phyloP scores from a whole-genome alignment of 495 filamentous ascomycete species.

The Trichoderma reesei region DNA sequence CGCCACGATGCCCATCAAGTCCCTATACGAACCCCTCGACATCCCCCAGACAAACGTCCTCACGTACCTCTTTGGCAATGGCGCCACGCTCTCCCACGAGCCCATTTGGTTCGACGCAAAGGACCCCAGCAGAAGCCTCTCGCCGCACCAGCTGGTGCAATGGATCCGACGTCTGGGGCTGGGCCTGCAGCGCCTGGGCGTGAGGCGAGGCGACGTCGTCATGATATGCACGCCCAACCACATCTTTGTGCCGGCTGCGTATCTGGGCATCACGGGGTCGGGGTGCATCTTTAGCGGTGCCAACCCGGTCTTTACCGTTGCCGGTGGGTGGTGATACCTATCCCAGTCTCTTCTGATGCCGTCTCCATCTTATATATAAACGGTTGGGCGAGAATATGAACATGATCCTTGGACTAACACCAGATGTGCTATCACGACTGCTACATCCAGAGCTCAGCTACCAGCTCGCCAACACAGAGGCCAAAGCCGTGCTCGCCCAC shows the following conservation, averaged over 20 bases:
- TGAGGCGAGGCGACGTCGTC: conserved; percentile 60
- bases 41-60: conserved; percentile 36
- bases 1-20: conserved; percentile 4
- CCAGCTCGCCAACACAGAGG: conserved; percentile 62
- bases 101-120: conserved; percentile 53
- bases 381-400: no score
- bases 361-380: neutral
- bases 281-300: conserved; percentile 74
- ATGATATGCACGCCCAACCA: conserved; percentile 63
- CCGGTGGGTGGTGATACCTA: conserved; percentile 24
- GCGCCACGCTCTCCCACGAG: conserved; percentile 30
- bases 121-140: neutral
- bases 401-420: no score
- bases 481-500: conserved; percentile 53
- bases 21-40: conserved; percentile 38
- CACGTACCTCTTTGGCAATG: conserved; percentile 15
- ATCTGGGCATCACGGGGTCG: conserved; percentile 66
- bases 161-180: conserved; percentile 47
- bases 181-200: conserved; percentile 55
- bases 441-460: conserved; percentile 45
- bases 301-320: conserved; percentile 61
- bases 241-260: conserved; percentile 61
- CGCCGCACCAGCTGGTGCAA: conserved; percentile 1
- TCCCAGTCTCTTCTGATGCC: neutral
- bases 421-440: no score